A percentile compares a stretch with the other conserved stretches of the same genome.
Evolutionary conservation across 2,329 filamentous ascomycete genomes (phyloP).

Genomic region (Penicillium sp.): DNA sequence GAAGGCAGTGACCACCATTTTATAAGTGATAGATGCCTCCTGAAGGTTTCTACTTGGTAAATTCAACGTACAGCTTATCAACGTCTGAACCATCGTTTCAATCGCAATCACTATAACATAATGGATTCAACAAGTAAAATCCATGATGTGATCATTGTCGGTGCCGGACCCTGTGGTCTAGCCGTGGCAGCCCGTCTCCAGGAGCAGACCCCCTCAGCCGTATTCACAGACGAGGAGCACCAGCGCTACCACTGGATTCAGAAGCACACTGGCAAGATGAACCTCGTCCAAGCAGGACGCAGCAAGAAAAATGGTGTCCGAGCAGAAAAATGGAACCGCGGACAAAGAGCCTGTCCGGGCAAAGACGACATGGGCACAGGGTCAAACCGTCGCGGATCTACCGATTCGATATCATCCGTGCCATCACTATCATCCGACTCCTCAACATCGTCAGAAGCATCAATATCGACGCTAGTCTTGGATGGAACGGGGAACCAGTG

Average conservation of each 20-base stretch:
- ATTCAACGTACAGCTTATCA: not conserved
- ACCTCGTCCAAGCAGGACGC: conserved; percentile 43
- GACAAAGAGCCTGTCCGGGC: conserved; percentile 15
- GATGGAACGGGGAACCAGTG: conserved; percentile 67
- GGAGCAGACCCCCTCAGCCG: conserved; percentile 73
- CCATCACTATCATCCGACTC: conserved; percentile 29
- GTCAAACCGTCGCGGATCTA: conserved; percentile 18
- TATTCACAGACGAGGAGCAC: conserved; percentile 83
- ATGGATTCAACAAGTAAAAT: conserved; percentile 21
- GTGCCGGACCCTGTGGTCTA: conserved; percentile 74
- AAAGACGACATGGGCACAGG: conserved; percentile 2
- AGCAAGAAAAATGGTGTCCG: conserved; percentile 35
- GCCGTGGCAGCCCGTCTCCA: conserved; percentile 72
- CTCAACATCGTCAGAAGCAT: conserved; percentile 15
- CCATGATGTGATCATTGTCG: conserved; percentile 70
- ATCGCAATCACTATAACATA: not conserved
- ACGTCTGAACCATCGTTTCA: not conserved
- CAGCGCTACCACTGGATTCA: conserved; percentile 78
- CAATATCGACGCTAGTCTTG: conserved; percentile 62
- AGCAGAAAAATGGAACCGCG: conserved; percentile 34
- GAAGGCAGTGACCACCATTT: not conserved
- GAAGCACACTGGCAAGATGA: conserved; percentile 64
- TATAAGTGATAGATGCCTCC: not conserved
- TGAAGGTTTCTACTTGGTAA: not conserved
- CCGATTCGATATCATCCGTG: conserved; percentile 25